Conservation (phyloP, 306 rosid genomes). For the Vigna trinervia region DNA sequence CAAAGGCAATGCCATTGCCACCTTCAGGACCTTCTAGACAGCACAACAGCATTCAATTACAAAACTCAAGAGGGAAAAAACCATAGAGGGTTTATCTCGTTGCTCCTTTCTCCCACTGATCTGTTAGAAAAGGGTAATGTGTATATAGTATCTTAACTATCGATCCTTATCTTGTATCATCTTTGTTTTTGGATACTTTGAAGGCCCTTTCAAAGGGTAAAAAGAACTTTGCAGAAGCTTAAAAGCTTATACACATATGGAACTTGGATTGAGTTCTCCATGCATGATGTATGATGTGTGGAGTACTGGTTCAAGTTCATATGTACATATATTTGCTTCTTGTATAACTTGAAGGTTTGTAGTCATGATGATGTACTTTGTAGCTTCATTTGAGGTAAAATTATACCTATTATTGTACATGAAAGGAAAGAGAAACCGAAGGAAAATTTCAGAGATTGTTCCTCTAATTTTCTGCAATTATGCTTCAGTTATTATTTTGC, state of each 20-base stretch:
- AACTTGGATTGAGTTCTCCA: slow-evolving; percentile 25
- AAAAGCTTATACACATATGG: background rate
- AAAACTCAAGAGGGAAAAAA: slow-evolving; percentile 48
- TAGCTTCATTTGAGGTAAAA: slow-evolving; percentile 27
- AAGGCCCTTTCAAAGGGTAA: background rate
- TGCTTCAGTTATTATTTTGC: slow-evolving; percentile 25
- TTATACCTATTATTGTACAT: slow-evolving; percentile 23
- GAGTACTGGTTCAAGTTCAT: slow-evolving; percentile 11
- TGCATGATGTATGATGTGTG: background rate
- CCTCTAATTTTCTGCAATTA: background rate
- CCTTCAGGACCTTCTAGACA: slow-evolving; percentile 90
- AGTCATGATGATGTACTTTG: slow-evolving; percentile 11
- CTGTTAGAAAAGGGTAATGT: slow-evolving; percentile 42
- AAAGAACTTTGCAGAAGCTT: background rate
- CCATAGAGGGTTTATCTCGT: slow-evolving; percentile 46
- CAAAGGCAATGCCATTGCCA: slow-evolving; percentile 70
- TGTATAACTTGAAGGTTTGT: slow-evolving; percentile 32
- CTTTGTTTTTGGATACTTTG: slow-evolving; percentile 14
- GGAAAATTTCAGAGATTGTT: slow-evolving; percentile 20
- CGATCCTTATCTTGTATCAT: background rate
- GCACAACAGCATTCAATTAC: slow-evolving; percentile 70
- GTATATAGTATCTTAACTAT: slow-evolving; percentile 29
- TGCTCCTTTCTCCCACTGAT: slow-evolving; percentile 6
- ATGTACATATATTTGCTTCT: background rate
- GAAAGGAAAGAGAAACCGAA: slow-evolving; percentile 22